Conservation (phyloP, 805 yeast species). For the Spathaspora hagerdaliae region DNA sequence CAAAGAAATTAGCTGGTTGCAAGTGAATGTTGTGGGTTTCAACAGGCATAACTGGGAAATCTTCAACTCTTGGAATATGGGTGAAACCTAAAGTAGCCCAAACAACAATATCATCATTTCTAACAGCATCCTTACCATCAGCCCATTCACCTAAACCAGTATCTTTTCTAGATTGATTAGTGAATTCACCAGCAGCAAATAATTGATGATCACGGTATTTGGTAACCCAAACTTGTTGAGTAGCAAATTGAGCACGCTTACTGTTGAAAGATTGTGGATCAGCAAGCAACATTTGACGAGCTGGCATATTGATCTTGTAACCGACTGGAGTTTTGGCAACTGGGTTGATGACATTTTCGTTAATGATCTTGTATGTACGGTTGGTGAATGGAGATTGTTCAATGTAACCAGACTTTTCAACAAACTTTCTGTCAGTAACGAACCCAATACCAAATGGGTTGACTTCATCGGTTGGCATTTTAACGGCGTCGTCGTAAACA, state of each 20-base stretch:
- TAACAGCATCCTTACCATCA: conserved; percentile 59
- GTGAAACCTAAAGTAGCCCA: conserved; percentile 84
- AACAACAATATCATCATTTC: conserved; percentile 72
- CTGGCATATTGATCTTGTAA: conserved; percentile 70
- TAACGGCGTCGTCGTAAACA: conserved; percentile 62
- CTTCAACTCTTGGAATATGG: conserved; percentile 79
- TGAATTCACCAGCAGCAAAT: conserved; percentile 82
- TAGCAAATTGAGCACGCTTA: conserved; percentile 71
- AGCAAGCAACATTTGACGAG: conserved; percentile 72
- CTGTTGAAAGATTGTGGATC: conserved; percentile 58
- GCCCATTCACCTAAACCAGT: conserved; percentile 74
- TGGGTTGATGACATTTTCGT: conserved; percentile 68
- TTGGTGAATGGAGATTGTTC: conserved; percentile 75
- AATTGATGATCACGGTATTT: conserved; percentile 69
- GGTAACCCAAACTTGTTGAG: conserved; percentile 79
- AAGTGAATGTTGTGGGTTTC: conserved; percentile 66
- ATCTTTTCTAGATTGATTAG: conserved; percentile 71
- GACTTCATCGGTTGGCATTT: conserved; percentile 50
- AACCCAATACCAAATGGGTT: conserved; percentile 74
- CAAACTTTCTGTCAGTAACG: conserved; percentile 54
- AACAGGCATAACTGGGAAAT: conserved; percentile 88
- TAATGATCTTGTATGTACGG: conserved; percentile 71
- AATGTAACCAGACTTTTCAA: conserved; percentile 67
- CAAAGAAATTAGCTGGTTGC: conserved; percentile 71
- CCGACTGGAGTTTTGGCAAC: conserved; percentile 70